Base-by-base conservation (phyloP, 768 basidiomycete species). In the Phlebiopsis gigantea region DNA sequence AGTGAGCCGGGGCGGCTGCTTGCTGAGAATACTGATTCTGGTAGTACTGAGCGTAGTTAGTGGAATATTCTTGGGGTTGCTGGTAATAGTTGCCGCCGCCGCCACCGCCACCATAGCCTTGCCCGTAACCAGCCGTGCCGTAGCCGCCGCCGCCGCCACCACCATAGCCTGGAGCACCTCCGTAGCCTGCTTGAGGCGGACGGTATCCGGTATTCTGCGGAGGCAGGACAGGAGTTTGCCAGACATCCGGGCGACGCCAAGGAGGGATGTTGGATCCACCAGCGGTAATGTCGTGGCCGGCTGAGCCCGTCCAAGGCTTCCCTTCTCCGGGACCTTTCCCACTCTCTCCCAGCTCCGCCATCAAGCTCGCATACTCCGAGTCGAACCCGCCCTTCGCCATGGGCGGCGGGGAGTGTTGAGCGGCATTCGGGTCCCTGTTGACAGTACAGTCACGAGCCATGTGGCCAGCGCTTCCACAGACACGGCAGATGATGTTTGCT, bases 381-480 rank as follows among this genome's bases (percentile, higher is more conserved):
- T 99, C 97, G 73, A 98, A 98, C 24, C 88, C 88, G 65, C 85
- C 83, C 62, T 85, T 84, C 64, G 76, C 76, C 65, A 81, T 71
- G 28, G 75, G 73, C 57, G 82, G 77, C 50, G 76, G 69, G 24
- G 31, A 19, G 30, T 59, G 62, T 12, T 62, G 63, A 46, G 63
- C 75, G 19, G 86, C 85, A 65, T 90, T 90, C 57, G 91, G 89
- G 71, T 94, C 91, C 68, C 85, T 93, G 73, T 93, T 90, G 68
- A 91, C 88, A 46, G 92, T 90, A 71, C 96, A 98, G 74, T 98
- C 96, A 63, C 95, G 87, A 49, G 95, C 96, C 96, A 99, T 98
- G 75, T 98, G 96, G 34, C 97, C 96, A 41, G 94, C 93, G 66
- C 93, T 95, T 60, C 96, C 96, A 72, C 97, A 99, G 66, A 95